Evolutionary conservation across 2,329 filamentous ascomycete genomes (phyloP).

Genomic region (Alternaria solani): DNA sequence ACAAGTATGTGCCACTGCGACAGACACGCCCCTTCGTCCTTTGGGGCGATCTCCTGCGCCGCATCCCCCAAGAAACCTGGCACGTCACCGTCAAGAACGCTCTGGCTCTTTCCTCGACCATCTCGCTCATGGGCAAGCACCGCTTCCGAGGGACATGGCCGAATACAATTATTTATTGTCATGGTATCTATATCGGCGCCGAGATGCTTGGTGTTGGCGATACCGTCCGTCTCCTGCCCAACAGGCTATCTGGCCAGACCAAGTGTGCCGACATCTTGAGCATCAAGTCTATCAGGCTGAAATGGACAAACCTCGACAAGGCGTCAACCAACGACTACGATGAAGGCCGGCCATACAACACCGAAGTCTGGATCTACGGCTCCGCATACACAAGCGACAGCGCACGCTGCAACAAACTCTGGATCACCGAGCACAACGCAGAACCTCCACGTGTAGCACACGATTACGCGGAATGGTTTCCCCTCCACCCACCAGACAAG

Average conservation of each 20-base stretch:
- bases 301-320: constrained; percentile 58
- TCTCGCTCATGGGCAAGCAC: constrained; percentile 62
- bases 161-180: constrained; percentile 60
- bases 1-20: constrained; percentile 63
- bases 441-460: constrained; percentile 29
- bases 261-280: constrained; percentile 61
- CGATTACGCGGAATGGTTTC: constrained; percentile 63
- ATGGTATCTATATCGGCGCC: constrained; percentile 64
- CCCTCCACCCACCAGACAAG: constrained; percentile 53
- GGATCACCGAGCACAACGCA: constrained; percentile 21
- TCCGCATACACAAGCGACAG: constrained; percentile 56
- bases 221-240: constrained; percentile 58
- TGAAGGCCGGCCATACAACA: constrained; percentile 57
- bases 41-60: constrained; percentile 60
- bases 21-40: constrained; percentile 64
- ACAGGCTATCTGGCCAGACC: constrained; percentile 15
- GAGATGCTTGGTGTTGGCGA: constrained; percentile 66
- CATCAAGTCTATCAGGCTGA: constrained; percentile 62
- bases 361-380: constrained; percentile 59
- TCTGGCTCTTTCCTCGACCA: constrained; percentile 61
- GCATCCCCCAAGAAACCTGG: constrained; percentile 51
- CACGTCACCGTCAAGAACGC: constrained; percentile 65
- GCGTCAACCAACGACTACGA: constrained; percentile 57
- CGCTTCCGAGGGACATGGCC: constrained; percentile 65
- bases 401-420: constrained; percentile 40